Conservation (phyloP, 164 flowering plant species). For the Sextonia rubra region DNA sequence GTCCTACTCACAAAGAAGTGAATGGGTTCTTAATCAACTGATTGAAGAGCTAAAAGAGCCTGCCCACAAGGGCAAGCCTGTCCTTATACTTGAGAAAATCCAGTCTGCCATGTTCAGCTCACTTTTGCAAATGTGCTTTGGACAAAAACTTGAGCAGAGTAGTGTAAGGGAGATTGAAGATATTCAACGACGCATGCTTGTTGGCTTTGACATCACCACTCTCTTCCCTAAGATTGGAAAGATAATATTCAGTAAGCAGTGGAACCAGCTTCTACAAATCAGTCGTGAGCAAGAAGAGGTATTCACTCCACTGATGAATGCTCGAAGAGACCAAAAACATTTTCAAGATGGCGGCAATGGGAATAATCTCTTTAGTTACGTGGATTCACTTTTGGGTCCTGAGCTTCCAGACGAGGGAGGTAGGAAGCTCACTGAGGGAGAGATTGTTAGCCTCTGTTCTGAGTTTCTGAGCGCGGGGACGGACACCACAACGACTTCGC, state of each 20-base stretch:
- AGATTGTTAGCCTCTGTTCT: constrained; percentile 29
- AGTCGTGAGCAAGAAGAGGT: constrained; percentile 16
- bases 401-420: constrained; percentile 31
- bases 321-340: background rate
- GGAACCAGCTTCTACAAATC: constrained; percentile 17
- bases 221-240: constrained; percentile 25
- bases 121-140: constrained; percentile 43
- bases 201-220: constrained; percentile 13
- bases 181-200: constrained; percentile 8
- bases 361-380: constrained; percentile 14
- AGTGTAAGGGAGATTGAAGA: constrained; percentile 21
- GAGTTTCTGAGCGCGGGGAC: constrained; percentile 36
- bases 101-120: constrained; percentile 32
- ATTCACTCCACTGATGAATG: constrained; percentile 17
- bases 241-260: constrained; percentile 20
- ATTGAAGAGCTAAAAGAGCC: constrained; percentile 10
- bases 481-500: constrained; percentile 27
- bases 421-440: constrained; percentile 26
- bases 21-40: constrained; percentile 25
- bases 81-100: constrained; percentile 17
- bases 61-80: background rate
- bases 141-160: constrained; percentile 32
- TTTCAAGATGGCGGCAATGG: constrained; percentile 5
- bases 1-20: constrained; percentile 21
- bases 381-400: constrained; percentile 22